Conservation (phyloP, 495 filamentous ascomycete species). For the Penicillium samsonianum region DNA sequence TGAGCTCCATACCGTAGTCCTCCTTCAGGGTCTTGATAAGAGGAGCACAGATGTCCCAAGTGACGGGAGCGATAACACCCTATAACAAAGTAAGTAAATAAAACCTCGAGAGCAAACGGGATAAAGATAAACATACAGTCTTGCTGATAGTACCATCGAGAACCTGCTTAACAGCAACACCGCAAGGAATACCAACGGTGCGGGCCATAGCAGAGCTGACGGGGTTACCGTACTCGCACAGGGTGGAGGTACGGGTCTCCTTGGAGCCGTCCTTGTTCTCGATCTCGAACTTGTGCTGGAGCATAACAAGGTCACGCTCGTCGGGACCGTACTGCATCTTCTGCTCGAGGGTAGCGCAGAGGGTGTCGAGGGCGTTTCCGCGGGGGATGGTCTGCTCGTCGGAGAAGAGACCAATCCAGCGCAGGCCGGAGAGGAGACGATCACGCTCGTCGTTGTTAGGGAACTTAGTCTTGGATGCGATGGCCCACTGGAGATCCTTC, state of each 20-base stretch:
- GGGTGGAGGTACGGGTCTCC: slow-evolving; percentile 77
- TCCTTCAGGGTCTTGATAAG: slow-evolving; percentile 63
- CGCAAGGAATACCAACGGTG: slow-evolving; percentile 62
- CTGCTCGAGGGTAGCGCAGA: slow-evolving; percentile 85
- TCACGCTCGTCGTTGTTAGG: slow-evolving; percentile 67
- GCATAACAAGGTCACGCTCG: slow-evolving; percentile 84
- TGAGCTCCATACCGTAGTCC: slow-evolving; percentile 15
- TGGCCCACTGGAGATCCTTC: slow-evolving; percentile 68
- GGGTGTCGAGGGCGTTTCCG: slow-evolving; percentile 82
- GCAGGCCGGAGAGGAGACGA: slow-evolving; percentile 73
- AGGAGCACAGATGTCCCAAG: slow-evolving; percentile 63
- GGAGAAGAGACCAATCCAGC: slow-evolving; percentile 88
- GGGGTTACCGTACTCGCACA: slow-evolving; percentile 83
- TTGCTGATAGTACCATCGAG: slow-evolving; percentile 77
- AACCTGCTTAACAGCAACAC: slow-evolving; percentile 73
- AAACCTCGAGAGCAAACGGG: background rate
- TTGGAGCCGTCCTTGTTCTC: slow-evolving; percentile 73
- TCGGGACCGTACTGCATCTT: slow-evolving; percentile 87
- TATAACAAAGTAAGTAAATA: slow-evolving; percentile 12
- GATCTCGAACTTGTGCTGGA: slow-evolving; percentile 93
- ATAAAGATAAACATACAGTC: slow-evolving; percentile 40
- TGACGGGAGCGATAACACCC: slow-evolving; percentile 83
- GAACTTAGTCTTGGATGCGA: slow-evolving; percentile 76
- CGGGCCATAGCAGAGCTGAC: slow-evolving; percentile 83
- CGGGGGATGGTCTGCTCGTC: slow-evolving; percentile 69